These are phyloP conservation scores for Leccinum truebloodii DNA, from an alignment of 768 basidiomycete species.

Conservation along the genomic window DNA sequence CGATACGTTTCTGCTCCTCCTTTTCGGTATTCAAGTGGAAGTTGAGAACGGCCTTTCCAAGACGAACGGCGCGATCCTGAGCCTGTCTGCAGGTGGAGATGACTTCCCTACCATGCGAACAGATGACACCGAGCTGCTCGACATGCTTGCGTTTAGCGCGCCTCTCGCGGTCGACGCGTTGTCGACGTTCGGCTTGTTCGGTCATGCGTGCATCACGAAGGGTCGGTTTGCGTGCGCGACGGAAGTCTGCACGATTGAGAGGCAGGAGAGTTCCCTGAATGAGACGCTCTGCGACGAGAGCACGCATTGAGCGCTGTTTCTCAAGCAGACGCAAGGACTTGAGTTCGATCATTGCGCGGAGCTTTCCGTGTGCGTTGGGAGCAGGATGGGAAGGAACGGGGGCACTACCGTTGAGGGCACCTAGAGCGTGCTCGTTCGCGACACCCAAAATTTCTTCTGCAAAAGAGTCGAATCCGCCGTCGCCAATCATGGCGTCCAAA, in stretches of 20 bases:
- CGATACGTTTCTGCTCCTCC: constrained; percentile 97
- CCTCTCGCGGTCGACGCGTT: constrained; percentile 88
- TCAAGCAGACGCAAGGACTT: constrained; percentile 86
- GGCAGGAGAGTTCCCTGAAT: constrained; percentile 87
- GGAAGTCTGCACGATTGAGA: constrained; percentile 89
- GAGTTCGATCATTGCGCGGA: constrained; percentile 91
- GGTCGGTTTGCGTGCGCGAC: constrained; percentile 80
- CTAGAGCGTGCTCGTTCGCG: constrained; percentile 13
- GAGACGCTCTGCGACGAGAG: constrained; percentile 82
- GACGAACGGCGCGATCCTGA: constrained; percentile 54
- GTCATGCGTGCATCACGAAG: constrained; percentile 88
- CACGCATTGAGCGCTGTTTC: constrained; percentile 87
- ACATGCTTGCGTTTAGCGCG: constrained; percentile 96
- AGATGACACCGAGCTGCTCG: constrained; percentile 88
- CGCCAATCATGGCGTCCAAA: constrained; percentile 77
- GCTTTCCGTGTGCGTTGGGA: constrained; percentile 72
- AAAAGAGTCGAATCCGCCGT: constrained; percentile 63
- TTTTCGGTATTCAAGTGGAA: constrained; percentile 93
- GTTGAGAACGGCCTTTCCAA: constrained; percentile 77
- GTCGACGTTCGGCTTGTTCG: constrained; percentile 87
- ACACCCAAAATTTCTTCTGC: constrained; percentile 37
- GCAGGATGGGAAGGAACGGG: constrained; percentile 45
- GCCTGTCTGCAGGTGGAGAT: constrained; percentile 66
- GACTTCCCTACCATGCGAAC: constrained; percentile 78
- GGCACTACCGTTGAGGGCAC: constrained; percentile 32